A percentile compares a stretch with the other conserved stretches of the same genome.
phyloP scores from a whole-genome alignment of 129 eudicot genomes.

The Artemisia argyi region DNA sequence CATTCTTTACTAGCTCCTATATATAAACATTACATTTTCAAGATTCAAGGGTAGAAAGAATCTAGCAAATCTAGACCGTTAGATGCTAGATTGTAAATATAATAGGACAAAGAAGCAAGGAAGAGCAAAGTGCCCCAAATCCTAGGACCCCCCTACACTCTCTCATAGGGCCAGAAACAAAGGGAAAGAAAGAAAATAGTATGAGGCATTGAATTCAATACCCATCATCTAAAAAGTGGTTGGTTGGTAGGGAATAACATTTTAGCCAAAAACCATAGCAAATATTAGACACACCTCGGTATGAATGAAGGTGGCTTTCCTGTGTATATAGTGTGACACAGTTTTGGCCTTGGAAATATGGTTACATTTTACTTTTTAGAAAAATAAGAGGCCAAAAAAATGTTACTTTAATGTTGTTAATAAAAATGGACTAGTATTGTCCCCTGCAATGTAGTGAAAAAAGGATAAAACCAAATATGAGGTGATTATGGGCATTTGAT shows the following conservation, averaged over 20 bases:
- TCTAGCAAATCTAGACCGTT: conserved; percentile 32
- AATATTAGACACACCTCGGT: conserved; percentile 23
- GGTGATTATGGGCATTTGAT: not conserved
- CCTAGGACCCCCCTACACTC: conserved; percentile 40
- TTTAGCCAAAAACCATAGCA: conserved; percentile 22
- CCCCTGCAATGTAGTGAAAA: conserved; percentile 13
- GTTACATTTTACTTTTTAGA: conserved; percentile 25
- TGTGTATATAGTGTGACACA: conserved; percentile 38
- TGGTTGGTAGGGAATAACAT: conserved; percentile 46
- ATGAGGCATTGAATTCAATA: conserved; percentile 38
- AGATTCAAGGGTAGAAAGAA: conserved; percentile 12
- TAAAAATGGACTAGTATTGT: not conserved
- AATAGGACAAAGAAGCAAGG: conserved; percentile 29
- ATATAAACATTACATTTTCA: conserved; percentile 10
- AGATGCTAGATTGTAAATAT: conserved; percentile 29
- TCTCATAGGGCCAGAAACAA: conserved; percentile 34
- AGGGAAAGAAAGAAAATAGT: conserved; percentile 27
- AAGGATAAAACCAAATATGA: conserved; percentile 6
- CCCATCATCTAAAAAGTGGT: conserved; percentile 32
- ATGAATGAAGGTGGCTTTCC: conserved; percentile 34
- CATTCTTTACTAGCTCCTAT: conserved; percentile 26
- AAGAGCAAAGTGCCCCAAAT: conserved; percentile 38
- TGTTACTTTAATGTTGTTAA: conserved; percentile 4
- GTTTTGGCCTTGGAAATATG: conserved; percentile 39
- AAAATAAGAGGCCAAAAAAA: conserved; percentile 15